Conservation (phyloP, 2,329 filamentous ascomycete species). For the Apiospora sp. region DNA sequence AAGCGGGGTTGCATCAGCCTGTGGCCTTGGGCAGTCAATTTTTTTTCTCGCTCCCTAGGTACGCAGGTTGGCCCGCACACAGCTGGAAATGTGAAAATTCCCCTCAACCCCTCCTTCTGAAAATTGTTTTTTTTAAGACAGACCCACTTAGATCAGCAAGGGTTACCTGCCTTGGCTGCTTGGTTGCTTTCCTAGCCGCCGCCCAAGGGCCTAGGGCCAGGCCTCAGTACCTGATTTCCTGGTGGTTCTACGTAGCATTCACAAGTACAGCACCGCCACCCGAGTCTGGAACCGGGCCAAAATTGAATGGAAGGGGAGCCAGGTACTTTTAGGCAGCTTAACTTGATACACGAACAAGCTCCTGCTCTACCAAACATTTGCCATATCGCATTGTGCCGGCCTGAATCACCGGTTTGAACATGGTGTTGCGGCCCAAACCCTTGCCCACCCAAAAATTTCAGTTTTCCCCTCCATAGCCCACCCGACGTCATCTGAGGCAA, state of each 20-base stretch:
- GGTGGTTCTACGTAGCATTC: neutral
- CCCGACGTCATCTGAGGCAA: slow-evolving; percentile 7
- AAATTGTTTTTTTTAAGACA: slow-evolving; percentile 3
- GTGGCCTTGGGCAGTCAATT: slow-evolving; percentile 9
- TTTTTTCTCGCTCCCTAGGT: neutral
- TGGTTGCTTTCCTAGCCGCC: slow-evolving; percentile 10
- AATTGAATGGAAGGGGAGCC: neutral
- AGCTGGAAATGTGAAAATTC: slow-evolving; percentile 8
- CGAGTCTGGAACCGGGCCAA: neutral
- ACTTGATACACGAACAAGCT: slow-evolving; percentile 26
- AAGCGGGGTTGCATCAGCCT: neutral
- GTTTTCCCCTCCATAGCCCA: neutral
- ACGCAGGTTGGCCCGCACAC: neutral
- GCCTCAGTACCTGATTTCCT: neutral
- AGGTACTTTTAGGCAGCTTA: slow-evolving; percentile 3
- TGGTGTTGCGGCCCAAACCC: slow-evolving; percentile 7
- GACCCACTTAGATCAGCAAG: slow-evolving; percentile 2
- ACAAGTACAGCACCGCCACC: slow-evolving; percentile 2
- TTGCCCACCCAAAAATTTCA: neutral
- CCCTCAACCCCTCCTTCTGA: slow-evolving; percentile 14
- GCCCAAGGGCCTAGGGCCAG: neutral
- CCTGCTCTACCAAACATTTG: neutral
- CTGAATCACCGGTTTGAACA: slow-evolving; percentile 23
- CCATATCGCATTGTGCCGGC: slow-evolving; percentile 2
- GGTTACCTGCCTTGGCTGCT: neutral